phyloP scores from a whole-genome alignment of 371 early-diverging fungal species.

The Haplosporangium sp. region DNA sequence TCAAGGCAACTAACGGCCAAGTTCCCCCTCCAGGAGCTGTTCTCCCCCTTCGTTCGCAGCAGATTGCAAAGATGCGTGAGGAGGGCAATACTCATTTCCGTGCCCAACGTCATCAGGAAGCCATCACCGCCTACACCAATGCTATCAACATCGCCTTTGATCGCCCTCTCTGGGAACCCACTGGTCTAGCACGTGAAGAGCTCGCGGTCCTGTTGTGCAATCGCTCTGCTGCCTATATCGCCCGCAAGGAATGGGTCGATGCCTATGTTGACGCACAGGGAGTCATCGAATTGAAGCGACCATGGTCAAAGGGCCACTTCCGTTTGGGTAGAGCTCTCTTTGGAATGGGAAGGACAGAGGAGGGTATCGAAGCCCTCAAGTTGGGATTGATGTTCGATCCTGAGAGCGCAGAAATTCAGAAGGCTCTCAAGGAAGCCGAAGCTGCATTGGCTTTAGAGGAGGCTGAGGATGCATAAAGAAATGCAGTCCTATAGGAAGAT shows the following conservation, averaged over 20 bases:
- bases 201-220: constrained; percentile 77
- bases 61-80: constrained; percentile 76
- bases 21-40: constrained; percentile 78
- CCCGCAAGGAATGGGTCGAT: constrained; percentile 73
- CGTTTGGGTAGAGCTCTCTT: constrained; percentile 81
- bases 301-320: constrained; percentile 87
- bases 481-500: not conserved
- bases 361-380: constrained; percentile 77
- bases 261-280: constrained; percentile 83
- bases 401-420: constrained; percentile 70
- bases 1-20: constrained; percentile 62
- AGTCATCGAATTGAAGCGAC: constrained; percentile 77
- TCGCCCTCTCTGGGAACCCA: constrained; percentile 85
- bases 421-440: constrained; percentile 60
- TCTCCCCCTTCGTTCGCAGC: constrained; percentile 73
- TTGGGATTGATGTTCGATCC: constrained; percentile 78
- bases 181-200: constrained; percentile 75
- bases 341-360: constrained; percentile 72
- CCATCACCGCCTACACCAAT: constrained; percentile 78
- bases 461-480: constrained; percentile 12
- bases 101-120: constrained; percentile 71
- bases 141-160: constrained; percentile 78
- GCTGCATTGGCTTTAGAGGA: constrained; percentile 21
- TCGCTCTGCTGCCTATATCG: constrained; percentile 78
- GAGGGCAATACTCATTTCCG: constrained; percentile 83